Conservation (phyloP, 2,329 filamentous ascomycete genomes). For the Seiridium unicorne region DNA sequence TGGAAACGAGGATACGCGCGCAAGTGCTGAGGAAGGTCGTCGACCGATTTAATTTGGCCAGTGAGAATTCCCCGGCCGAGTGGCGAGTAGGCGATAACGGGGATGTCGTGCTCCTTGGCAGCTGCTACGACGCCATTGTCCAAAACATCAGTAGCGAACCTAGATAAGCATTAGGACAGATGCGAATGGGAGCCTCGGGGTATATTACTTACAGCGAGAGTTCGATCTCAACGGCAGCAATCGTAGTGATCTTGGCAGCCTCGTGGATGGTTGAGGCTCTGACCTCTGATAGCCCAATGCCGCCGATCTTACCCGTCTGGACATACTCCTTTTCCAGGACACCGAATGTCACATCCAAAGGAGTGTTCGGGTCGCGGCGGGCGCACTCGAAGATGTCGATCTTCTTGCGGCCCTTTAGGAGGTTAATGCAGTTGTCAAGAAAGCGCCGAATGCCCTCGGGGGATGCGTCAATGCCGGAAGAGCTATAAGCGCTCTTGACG, state of each 20-base stretch:
- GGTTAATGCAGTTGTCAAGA: constrained; percentile 46
- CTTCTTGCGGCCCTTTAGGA: constrained; percentile 43
- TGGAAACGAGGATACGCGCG: constrained; percentile 57
- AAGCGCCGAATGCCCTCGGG: constrained; percentile 46
- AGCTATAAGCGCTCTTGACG: constrained; percentile 52
- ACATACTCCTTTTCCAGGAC: constrained; percentile 34
- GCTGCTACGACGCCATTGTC: constrained; percentile 34
- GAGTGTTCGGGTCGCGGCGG: constrained; percentile 42
- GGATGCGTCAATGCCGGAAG: constrained; percentile 39
- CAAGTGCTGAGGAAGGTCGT: constrained; percentile 55
- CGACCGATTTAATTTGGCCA: constrained; percentile 44
- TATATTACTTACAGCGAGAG: constrained; percentile 29
- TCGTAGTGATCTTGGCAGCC: constrained; percentile 30
- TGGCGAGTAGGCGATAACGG: constrained; percentile 71
- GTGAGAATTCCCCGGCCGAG: constrained; percentile 60
- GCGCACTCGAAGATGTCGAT: constrained; percentile 55
- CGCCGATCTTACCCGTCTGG: constrained; percentile 37
- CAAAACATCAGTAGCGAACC: constrained; percentile 22
- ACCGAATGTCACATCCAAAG: constrained; percentile 32
- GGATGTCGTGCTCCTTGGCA: constrained; percentile 64
- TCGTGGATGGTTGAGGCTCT: constrained; percentile 36
- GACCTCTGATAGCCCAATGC: constrained; percentile 38
- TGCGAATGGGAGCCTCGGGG: background rate
- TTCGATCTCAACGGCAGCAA: constrained; percentile 37
- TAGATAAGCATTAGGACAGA: constrained; percentile 11